phyloP scores from a whole-genome alignment of 1,284 basidiomycete species.

The Peniophora sp. region DNA sequence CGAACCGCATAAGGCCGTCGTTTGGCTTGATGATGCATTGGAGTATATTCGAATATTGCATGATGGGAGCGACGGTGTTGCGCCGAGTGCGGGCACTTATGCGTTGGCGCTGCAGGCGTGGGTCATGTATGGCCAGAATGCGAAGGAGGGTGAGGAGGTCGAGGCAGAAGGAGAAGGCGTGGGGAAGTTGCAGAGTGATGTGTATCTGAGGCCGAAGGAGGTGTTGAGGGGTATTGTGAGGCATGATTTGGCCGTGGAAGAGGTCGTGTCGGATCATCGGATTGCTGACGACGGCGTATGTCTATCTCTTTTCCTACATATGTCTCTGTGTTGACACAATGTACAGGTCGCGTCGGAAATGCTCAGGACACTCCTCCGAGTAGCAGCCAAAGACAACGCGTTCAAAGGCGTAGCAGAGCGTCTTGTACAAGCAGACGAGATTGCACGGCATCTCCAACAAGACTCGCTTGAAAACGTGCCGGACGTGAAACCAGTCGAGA shows the following conservation, averaged over 20 bases:
- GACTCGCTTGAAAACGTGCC: conserved; percentile 48
- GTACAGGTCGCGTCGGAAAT: conserved; percentile 46
- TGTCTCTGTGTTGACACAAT: too few relatives aligned
- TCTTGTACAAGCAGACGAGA: conserved; percentile 14
- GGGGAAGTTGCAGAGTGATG: too few relatives aligned
- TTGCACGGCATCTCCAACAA: conserved; percentile 13
- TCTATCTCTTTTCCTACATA: too few relatives aligned
- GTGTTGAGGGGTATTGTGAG: neutral
- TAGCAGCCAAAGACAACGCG: conserved; percentile 33
- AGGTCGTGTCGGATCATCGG: conserved; percentile 51
- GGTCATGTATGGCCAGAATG: conserved; percentile 33
- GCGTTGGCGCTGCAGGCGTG: conserved; percentile 56
- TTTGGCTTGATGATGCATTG: conserved; percentile 57
- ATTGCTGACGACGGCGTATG: conserved; percentile 33
- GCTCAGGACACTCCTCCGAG: conserved; percentile 47
- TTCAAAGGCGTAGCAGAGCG: conserved; percentile 9
- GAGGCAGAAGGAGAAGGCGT: neutral
- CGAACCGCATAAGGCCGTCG: conserved; percentile 29
- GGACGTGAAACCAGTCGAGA: conserved; percentile 46
- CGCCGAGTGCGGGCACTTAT: conserved; percentile 54
- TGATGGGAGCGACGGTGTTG: conserved; percentile 35
- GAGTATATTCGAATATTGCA: conserved; percentile 45
- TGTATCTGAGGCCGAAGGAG: too few relatives aligned
- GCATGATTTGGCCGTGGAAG: neutral
- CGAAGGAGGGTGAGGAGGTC: neutral